Evolutionary conservation across 2,329 filamentous ascomycete genomes (phyloP), one percentile per base, ranked within the genome.

Genomic region (Stagonosporopsis chrysanthemi): DNA sequence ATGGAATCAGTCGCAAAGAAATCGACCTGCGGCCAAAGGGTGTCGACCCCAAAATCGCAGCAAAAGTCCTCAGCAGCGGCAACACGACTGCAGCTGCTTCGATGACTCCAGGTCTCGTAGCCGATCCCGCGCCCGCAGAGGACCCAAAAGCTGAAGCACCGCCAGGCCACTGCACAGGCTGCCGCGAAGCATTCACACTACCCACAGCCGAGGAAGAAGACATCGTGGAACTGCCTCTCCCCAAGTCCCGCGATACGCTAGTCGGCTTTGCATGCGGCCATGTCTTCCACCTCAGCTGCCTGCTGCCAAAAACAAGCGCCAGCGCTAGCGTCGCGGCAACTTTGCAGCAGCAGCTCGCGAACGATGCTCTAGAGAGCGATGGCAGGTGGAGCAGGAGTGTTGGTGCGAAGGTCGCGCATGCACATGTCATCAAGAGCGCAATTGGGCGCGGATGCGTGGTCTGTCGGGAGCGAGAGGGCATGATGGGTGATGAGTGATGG

Each of bases 391-490:
- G 84, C 7, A 82, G 88, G 54, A 91, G 89, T 50, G 87, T 98
- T 6, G 90, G 91, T 5, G 72, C 67, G 7, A 75, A 75, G 55
- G 72, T 75, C 6, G 70, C 72, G 42, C 72, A 75, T 90, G 57
- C 98, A 82, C n/a, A 97, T 91, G 67, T 97, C 88, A n/a, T 88
- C 85, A 55, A 88, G 90, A 72, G 97, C 90, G 77, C 92, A 94
- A 86, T 82, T 7, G 80, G 80, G 43, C 78, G 63, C n/a, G 69
- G 73, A 0, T 73, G 72, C 61, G 71, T 81, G n/a, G 67, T 75
- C 28, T 74, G 69, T 58, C 62, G 68, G 14, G 71, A 68, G 55
- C 59, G 65, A 47, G 56, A 78, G 11, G 48, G 48, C 2, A 57
- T 57, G 54, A 48, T 57, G 0, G 54, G 54, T 11, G 48, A 57